Conservation (phyloP, 768 basidiomycete species). For the Tylopilus vinaceipallidus region DNA sequence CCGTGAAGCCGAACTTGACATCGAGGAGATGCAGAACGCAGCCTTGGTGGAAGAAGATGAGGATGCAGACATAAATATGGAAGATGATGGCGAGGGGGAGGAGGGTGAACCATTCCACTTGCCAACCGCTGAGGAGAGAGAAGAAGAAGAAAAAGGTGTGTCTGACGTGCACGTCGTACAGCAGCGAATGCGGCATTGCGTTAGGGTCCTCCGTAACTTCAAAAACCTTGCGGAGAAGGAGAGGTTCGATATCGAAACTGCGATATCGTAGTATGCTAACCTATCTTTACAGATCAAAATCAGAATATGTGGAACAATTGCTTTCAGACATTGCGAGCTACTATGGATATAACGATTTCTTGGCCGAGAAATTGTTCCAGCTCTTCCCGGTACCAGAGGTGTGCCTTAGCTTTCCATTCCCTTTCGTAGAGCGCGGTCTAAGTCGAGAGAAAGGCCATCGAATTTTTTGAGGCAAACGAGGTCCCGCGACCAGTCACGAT, state of each 20-base stretch:
- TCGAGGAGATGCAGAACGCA: constrained; percentile 60
- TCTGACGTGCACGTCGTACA: constrained; percentile 77
- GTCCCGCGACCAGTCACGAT: constrained; percentile 95
- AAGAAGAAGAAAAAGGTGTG: constrained; percentile 65
- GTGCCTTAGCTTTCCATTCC: constrained; percentile 17
- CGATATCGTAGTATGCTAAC: constrained; percentile 6
- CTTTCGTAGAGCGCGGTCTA: not conserved
- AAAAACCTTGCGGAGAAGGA: constrained; percentile 62
- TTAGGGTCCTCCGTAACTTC: constrained; percentile 71
- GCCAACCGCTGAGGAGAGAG: constrained; percentile 69
- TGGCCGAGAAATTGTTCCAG: constrained; percentile 91
- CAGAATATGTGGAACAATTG: constrained; percentile 88
- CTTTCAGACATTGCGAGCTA: constrained; percentile 89
- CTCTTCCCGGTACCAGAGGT: constrained; percentile 94
- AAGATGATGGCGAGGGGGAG: constrained; percentile 36
- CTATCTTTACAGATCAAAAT: constrained; percentile 58
- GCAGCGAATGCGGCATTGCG: constrained; percentile 75
- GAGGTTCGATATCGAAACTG: constrained; percentile 39
- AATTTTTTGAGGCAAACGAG: constrained; percentile 98
- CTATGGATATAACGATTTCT: constrained; percentile 96
- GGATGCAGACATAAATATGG: constrained; percentile 43
- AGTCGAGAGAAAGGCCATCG: constrained; percentile 71
- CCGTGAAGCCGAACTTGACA: constrained; percentile 67
- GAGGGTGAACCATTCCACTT: constrained; percentile 52
- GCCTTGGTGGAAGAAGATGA: constrained; percentile 49